Conservation (phyloP, 345 rosid species). For the Boechera stricta region DNA sequence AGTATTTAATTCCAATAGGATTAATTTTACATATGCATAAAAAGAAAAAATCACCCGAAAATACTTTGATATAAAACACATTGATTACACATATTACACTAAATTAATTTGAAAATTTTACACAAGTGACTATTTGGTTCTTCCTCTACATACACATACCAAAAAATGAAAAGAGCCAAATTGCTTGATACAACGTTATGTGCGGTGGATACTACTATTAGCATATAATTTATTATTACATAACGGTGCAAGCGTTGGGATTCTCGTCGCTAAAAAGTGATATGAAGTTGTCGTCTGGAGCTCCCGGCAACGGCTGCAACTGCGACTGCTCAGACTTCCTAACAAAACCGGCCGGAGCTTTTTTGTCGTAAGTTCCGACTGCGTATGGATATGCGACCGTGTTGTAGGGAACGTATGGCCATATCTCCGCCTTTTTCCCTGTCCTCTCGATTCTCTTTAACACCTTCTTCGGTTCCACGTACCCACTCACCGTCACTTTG, state of each 20-base stretch:
- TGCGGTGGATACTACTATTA: constrained; percentile 10
- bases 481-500: constrained; percentile 56
- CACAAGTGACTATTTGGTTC: neutral
- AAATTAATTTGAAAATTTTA: neutral
- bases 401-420: constrained; percentile 61
- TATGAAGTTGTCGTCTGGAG: constrained; percentile 44
- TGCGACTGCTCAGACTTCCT: constrained; percentile 50
- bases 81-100: neutral
- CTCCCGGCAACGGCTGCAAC: constrained; percentile 47
- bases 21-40: neutral
- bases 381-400: constrained; percentile 58
- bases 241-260: constrained; percentile 56
- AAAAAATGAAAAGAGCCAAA: neutral
- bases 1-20: neutral
- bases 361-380: constrained; percentile 56
- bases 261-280: constrained; percentile 58
- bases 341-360: constrained; percentile 58
- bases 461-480: constrained; percentile 62
- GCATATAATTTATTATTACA: constrained; percentile 37
- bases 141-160: neutral
- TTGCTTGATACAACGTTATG: neutral
- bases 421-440: constrained; percentile 60
- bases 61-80: neutral
- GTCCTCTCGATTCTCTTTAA: constrained; percentile 47
- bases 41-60: neutral